Base-by-base conservation (phyloP, 768 basidiomycete genomes). In the Tricholoma sp. region DNA sequence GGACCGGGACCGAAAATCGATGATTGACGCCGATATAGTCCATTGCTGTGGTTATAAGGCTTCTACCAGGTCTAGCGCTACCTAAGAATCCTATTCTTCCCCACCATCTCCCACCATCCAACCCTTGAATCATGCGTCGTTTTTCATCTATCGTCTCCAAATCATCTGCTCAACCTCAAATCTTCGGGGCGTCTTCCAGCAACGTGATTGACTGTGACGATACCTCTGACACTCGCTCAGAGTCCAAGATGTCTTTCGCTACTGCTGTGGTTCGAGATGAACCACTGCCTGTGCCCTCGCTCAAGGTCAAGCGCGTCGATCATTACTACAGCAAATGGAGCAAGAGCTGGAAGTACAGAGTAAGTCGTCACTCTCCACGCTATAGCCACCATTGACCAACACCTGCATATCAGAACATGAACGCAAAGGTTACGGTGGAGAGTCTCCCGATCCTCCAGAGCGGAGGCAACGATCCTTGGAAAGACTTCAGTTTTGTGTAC, bases 291-390 rank as follows among this genome's bases (percentile, higher is more conserved):
- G 66, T 72, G 5, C 77, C 79, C 29, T 77, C 78, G 13, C 69
- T 82, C 54, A 82, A 85, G 68, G 70, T 84, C 65, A 84, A 84
- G 64, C 79, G 80, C 1, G 77, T 84, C 44, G 84, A 84, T 63
- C 73, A 80, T 60, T 84, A 82, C 61, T 84, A 79, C 65, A 82
- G 79, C 63, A 68, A 74, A 57, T 83, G 82, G 82, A 72, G 72
- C 32, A 81, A 78, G 63, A 64, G 67, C 17, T 84, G 82, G 82
- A 83, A 81, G 68, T 84, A 85, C 62, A 70, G 71, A 60, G 80
- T 80, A 64, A 20, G 69, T 53, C 4, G 36, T 18, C 9, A 20
- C 17, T 34, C n/a, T 5, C 5, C 10, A 50, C 36, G 17, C 41
- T 10, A 17, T 6, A 15, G 12, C 24, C 11, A 41, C 28, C 39